Base-by-base conservation (phyloP, 805 yeast genomes). In the Metschnikowia henanensis region DNA sequence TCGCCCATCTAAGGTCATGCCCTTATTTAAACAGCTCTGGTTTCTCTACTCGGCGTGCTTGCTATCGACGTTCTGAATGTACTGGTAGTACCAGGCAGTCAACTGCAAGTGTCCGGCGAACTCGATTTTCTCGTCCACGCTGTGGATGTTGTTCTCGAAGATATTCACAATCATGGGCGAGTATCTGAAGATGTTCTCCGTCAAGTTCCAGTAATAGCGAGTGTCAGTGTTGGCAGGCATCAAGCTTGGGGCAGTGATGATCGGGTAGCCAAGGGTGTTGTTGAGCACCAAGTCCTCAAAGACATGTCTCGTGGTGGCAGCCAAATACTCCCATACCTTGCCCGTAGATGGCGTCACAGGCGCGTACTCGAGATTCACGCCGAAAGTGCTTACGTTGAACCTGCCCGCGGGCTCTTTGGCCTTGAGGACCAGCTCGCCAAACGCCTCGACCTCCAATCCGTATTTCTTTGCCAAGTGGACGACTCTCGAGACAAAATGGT, bases 171-270 rank as follows among this genome's bases (percentile, higher is more conserved):
- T 60, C 25, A 73, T 75, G 10, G 87, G 84, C 33, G 73, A 71
- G 58, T 73, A 80, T 45, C 91, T 70, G 66, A 72, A 85, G 40
- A 85, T 81, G 55, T 83, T 76, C 29, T 69, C 61, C 2, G 84
- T 76, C 53, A 85, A 64, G 33, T 64, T 58, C 89, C 88, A 83
- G 62, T 81, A 85, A 55, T 76, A 71, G 45, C 70, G 66, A 5
- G 90, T 84, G 57, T 85, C 91, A 3, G 91, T 84, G 61, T 83
- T 84, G 17, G 84, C 90, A 2, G 85, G 71, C 74, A 80, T 76
- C 31, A 84, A 59, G 20, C 76, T 66, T 2, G 90, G 88, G 2
- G 84, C 70, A 13, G 80, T 73, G 31, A 76, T 54, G 13, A 73
- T 53, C 15, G 68, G 66, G 38, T 45, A 47, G 15, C 40, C 49